These are phyloP conservation scores for Boletus sensibilis DNA, from an alignment of 768 basidiomycete species.

Conservation along the genomic window DNA sequence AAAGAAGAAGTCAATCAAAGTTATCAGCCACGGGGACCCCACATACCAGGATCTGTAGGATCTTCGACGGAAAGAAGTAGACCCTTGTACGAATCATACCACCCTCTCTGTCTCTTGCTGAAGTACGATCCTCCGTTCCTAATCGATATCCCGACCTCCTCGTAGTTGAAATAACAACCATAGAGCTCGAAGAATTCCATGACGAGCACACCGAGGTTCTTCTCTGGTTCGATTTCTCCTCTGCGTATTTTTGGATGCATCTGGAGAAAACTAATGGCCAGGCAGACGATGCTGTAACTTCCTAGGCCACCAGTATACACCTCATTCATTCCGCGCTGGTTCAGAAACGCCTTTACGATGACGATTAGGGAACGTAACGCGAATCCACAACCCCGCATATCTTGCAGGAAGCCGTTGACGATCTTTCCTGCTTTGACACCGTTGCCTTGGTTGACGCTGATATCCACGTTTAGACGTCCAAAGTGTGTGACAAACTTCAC, in stretches of 20 bases:
- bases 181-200: slow-evolving; percentile 98
- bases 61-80: slow-evolving; percentile 85
- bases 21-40: background rate
- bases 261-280: slow-evolving; percentile 93
- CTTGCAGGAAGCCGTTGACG: slow-evolving; percentile 73
- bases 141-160: slow-evolving; percentile 85
- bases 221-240: slow-evolving; percentile 82
- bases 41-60: slow-evolving; percentile 83
- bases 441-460: slow-evolving; percentile 89
- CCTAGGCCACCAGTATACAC: slow-evolving; percentile 96
- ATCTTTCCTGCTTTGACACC: slow-evolving; percentile 78
- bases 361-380: slow-evolving; percentile 83
- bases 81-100: slow-evolving; percentile 61
- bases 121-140: slow-evolving; percentile 89
- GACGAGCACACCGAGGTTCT: slow-evolving; percentile 90
- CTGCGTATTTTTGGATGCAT: slow-evolving; percentile 94
- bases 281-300: slow-evolving; percentile 90
- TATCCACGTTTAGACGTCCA: slow-evolving; percentile 86
- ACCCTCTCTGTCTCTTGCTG: slow-evolving; percentile 76
- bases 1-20: slow-evolving; percentile 5
- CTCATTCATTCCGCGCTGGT: slow-evolving; percentile 92
- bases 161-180: slow-evolving; percentile 88
- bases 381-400: slow-evolving; percentile 54
- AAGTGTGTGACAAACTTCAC: slow-evolving; percentile 88
- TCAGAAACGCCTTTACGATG: slow-evolving; percentile 87